Evolutionary conservation across 176 grass and related monocot genomes (phyloP).

Genomic region (Pontederia paniculata): DNA sequence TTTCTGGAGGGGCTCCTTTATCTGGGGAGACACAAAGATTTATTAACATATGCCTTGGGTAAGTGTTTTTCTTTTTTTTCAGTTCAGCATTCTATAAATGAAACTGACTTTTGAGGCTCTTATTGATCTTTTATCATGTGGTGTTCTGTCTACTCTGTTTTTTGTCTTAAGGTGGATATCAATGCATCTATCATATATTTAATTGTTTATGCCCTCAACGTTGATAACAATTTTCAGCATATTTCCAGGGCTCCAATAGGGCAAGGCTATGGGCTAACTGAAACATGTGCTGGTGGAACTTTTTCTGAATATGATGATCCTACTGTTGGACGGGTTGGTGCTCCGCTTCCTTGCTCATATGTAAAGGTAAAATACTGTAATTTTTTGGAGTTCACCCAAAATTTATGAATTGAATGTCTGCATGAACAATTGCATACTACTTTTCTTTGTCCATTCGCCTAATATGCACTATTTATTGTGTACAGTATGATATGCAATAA

Average conservation of each 20-base stretch:
- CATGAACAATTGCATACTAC: too few relatives aligned
- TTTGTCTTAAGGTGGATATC: too few relatives aligned
- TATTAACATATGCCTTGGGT: constrained; percentile 99
- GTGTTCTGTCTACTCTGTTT: too few relatives aligned
- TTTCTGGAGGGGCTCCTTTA: constrained; percentile 84
- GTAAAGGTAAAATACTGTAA: constrained; percentile 58
- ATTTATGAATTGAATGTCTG: too few relatives aligned
- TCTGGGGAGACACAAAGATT: constrained; percentile 84
- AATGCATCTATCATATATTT: too few relatives aligned
- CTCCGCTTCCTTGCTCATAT: constrained; percentile 78
- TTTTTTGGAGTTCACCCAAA: too few relatives aligned
- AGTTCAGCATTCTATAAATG: too few relatives aligned
- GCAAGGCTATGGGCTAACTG: constrained; percentile 91
- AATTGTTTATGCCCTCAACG: neutral
- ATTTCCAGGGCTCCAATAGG: constrained; percentile 56
- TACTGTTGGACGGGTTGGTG: constrained; percentile 62
- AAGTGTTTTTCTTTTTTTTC: constrained; percentile 12
- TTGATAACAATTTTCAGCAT: neutral
- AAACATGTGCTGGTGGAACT: constrained; percentile 75
- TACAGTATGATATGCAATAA: too few relatives aligned
- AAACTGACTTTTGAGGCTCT: too few relatives aligned
- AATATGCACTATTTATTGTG: too few relatives aligned
- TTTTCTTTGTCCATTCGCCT: too few relatives aligned
- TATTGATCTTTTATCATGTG: too few relatives aligned
- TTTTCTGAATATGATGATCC: constrained; percentile 65